phyloP scores from a whole-genome alignment of 495 filamentous ascomycete genomes.

The Neurospora sp. region DNA sequence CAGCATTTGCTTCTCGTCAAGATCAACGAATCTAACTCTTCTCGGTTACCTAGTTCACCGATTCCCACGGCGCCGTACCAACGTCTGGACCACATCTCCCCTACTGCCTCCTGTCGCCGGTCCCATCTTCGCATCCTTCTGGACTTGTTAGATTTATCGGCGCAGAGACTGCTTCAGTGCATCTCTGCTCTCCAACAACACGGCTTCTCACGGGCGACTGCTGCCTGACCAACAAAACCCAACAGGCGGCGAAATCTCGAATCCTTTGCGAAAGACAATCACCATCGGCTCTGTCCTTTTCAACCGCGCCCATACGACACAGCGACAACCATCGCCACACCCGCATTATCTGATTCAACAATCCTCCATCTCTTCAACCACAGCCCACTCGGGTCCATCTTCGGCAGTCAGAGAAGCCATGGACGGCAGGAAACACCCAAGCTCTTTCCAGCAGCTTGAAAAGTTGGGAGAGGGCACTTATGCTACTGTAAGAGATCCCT shows the following conservation, averaged over 20 bases:
- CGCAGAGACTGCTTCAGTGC: constrained; percentile 18
- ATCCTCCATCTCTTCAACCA: constrained; percentile 7
- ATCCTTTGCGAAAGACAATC: constrained; percentile 10
- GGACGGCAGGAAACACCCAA: constrained; percentile 84
- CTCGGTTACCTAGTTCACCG: background rate
- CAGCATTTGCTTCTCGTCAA: background rate
- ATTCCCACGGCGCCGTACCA: background rate
- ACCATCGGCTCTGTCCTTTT: constrained; percentile 37
- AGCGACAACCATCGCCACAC: constrained; percentile 13
- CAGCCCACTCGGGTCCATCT: background rate
- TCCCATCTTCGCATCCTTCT: background rate
- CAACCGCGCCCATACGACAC: constrained; percentile 23
- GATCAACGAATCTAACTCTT: background rate
- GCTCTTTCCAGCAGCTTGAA: constrained; percentile 97
- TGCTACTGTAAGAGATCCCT: constrained; percentile 65
- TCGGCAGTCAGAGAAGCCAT: constrained; percentile 34
- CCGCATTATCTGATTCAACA: constrained; percentile 9
- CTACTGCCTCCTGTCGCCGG: background rate
- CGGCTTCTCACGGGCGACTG: constrained; percentile 20
- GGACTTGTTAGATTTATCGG: background rate
- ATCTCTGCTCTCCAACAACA: constrained; percentile 19
- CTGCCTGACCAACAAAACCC: constrained; percentile 4
- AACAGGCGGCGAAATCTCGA: background rate
- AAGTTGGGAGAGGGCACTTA: constrained; percentile 98
- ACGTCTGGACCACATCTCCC: background rate